phyloP scores from a whole-genome alignment of 305 asterid genomes.

The Lippia alba region DNA sequence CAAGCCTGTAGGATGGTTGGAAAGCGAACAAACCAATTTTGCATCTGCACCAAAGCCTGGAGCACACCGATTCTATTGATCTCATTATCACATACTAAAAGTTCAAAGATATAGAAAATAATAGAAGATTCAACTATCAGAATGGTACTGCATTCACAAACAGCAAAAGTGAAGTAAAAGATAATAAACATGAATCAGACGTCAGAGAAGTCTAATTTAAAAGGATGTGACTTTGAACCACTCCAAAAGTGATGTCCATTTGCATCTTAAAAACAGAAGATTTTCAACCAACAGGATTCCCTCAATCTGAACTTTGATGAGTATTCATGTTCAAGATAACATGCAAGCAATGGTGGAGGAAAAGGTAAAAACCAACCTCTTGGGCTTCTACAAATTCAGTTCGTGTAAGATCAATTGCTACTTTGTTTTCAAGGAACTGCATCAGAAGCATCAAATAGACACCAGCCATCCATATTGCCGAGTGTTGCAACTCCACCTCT shows the following conservation, averaged over 20 bases:
- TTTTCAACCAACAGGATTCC: slow-evolving; percentile 24
- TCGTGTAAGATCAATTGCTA: slow-evolving; percentile 87
- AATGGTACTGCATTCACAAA: slow-evolving; percentile 13
- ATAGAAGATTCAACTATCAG: slow-evolving; percentile 23
- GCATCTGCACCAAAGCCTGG: slow-evolving; percentile 94
- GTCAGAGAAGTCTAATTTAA: slow-evolving; percentile 10
- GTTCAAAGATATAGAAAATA: slow-evolving; percentile 18
- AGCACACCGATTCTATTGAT: slow-evolving; percentile 30
- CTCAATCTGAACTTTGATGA: slow-evolving; percentile 1
- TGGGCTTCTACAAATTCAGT: slow-evolving; percentile 93
- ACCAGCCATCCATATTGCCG: slow-evolving; percentile 98
- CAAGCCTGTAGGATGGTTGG: slow-evolving; percentile 96
- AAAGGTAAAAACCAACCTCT: slow-evolving; percentile 64
- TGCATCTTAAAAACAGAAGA: slow-evolving; percentile 8
- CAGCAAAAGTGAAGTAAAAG: slow-evolving; percentile 20
- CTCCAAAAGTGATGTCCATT: slow-evolving; percentile 27
- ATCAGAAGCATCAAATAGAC: slow-evolving; percentile 84
- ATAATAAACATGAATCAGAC: not conserved
- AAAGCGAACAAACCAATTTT: slow-evolving; percentile 78
- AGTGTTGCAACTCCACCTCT: slow-evolving; percentile 92
- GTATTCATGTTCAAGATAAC: slow-evolving; percentile 20
- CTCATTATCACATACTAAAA: slow-evolving; percentile 10
- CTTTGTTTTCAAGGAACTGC: slow-evolving; percentile 98
- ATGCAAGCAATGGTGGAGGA: slow-evolving; percentile 27
- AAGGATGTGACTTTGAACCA: slow-evolving; percentile 20